These are phyloP conservation scores for Penicillium sp. DNA, from an alignment of 2,329 filamentous ascomycete species.

Conservation along the genomic window DNA sequence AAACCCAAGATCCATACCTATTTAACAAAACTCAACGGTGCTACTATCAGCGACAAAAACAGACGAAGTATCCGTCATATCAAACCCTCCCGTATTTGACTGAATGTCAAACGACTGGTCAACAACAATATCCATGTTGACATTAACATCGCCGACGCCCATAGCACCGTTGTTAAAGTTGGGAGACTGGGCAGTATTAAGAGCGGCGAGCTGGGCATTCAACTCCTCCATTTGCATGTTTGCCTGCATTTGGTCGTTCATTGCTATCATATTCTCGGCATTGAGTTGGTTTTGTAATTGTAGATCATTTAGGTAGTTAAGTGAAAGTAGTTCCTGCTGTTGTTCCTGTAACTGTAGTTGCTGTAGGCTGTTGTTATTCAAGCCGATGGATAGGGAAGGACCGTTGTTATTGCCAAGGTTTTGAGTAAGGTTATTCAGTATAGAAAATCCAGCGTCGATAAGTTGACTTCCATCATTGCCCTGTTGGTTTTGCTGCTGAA, in stretches of 20 bases:
- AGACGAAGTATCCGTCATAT: background rate
- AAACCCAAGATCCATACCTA: background rate
- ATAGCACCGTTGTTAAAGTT: background rate
- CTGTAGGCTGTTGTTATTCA: constrained; percentile 3
- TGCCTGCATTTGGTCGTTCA: constrained; percentile 3
- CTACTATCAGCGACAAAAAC: background rate
- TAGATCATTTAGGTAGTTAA: constrained; percentile 1
- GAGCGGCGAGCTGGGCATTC: constrained; percentile 9
- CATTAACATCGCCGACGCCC: constrained; percentile 3
- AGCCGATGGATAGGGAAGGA: background rate
- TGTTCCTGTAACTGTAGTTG: constrained; percentile 9
- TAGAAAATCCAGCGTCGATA: background rate
- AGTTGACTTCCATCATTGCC: background rate
- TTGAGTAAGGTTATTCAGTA: constrained; percentile 6
- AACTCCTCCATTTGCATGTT: constrained; percentile 6
- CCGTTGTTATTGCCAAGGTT: constrained; percentile 2
- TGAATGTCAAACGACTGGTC: constrained; percentile 5
- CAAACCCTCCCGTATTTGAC: background rate
- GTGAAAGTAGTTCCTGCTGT: background rate
- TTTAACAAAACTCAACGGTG: background rate
- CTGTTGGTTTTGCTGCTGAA: constrained; percentile 6
- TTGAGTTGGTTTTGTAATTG: background rate
- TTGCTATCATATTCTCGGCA: background rate
- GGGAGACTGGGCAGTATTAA: background rate
- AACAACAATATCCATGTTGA: constrained; percentile 4